Conservation (phyloP, 1,139 yeast genomes). For the Eremothecium gossypii region DNA sequence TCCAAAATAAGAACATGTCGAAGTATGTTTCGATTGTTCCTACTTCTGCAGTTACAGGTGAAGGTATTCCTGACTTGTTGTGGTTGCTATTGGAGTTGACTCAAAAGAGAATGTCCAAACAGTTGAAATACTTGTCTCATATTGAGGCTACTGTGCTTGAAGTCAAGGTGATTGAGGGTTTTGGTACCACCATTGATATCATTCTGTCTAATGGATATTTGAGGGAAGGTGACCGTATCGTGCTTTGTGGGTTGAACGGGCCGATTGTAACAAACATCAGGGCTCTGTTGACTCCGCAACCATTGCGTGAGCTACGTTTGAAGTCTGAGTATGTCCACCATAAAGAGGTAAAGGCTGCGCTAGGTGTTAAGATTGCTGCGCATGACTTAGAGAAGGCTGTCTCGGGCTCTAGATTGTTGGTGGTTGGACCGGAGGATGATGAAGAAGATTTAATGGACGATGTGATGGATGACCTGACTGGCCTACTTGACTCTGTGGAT, state of each 20-base stretch:
- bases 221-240: constrained; percentile 90
- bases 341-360: constrained; percentile 96
- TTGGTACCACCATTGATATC: constrained; percentile 97
- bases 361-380: constrained; percentile 98
- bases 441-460: constrained; percentile 97
- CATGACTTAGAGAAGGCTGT: constrained; percentile 96
- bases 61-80: constrained; percentile 98
- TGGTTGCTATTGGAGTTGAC: constrained; percentile 93
- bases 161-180: constrained; percentile 98
- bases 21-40: constrained; percentile 95
- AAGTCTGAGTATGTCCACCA: constrained; percentile 92
- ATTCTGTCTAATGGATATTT: constrained; percentile 90
- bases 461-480: constrained; percentile 97
- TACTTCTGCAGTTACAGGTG: constrained; percentile 98
- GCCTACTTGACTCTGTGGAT: constrained; percentile 88
- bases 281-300: constrained; percentile 95
- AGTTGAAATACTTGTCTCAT: constrained; percentile 83
- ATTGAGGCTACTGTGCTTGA: constrained; percentile 95
- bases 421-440: constrained; percentile 95
- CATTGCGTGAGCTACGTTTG: constrained; percentile 89
- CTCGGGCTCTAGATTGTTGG: constrained; percentile 93
- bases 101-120: constrained; percentile 97
- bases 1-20: constrained; percentile 86
- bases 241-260: constrained; percentile 95
- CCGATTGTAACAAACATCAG: constrained; percentile 97